Evolutionary conservation across 345 rosid genomes (phyloP).

Genomic region (Lepidium africanum): DNA sequence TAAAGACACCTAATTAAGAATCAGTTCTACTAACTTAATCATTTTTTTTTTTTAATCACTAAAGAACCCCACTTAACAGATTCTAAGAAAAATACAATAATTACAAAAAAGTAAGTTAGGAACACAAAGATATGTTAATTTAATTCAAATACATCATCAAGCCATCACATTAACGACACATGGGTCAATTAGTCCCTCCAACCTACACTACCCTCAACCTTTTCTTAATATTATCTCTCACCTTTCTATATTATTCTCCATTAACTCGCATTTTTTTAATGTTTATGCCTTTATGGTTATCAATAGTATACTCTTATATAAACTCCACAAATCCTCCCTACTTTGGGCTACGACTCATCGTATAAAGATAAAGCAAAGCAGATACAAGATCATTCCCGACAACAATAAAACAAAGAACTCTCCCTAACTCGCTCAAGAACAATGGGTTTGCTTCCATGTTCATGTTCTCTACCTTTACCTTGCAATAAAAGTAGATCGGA

Average conservation of each 20-base stretch:
- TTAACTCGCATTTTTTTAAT: neutral
- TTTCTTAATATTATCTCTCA: neutral
- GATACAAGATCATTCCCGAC: conserved; percentile 19
- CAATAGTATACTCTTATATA: neutral
- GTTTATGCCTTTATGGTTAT: neutral
- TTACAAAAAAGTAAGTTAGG: conserved; percentile 20
- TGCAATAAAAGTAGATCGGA: conserved; percentile 17
- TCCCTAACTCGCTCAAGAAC: neutral
- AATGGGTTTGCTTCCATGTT: conserved; percentile 26
- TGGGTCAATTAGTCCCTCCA: conserved; percentile 5
- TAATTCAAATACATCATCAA: conserved; percentile 8
- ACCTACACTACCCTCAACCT: conserved; percentile 2
- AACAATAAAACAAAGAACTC: conserved; percentile 3
- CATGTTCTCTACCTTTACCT: conserved; percentile 20
- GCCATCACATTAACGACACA: conserved; percentile 13
- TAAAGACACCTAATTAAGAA: no score
- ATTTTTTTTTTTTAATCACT: no score
- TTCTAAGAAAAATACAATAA: no score
- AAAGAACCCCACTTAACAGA: no score
- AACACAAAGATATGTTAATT: conserved; percentile 8
- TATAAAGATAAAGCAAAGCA: conserved; percentile 20
- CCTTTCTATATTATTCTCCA: conserved; percentile 10
- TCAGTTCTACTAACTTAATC: no score
- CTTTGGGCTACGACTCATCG: conserved; percentile 1
- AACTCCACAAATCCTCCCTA: neutral